A percentile compares a stretch with the other conserved stretches of the same genome.
Conservation (phyloP, 306 rosid species). For the Delonix regia region DNA sequence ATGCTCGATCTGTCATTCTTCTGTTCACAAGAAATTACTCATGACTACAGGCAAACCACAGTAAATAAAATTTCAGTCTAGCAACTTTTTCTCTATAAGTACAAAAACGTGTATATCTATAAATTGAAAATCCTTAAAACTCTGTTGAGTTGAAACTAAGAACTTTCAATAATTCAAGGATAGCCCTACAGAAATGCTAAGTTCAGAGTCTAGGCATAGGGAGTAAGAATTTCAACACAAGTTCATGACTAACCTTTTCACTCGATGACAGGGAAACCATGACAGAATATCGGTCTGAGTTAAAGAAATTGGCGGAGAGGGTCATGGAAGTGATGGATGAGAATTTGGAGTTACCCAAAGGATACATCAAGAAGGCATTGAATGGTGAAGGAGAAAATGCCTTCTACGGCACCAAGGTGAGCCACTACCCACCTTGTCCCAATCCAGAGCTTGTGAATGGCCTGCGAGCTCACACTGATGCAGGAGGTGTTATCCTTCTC, state of each 20-base stretch:
- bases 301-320: conserved; percentile 68
- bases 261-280: conserved; percentile 73
- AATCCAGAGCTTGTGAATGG: conserved; percentile 82
- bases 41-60: neutral
- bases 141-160: neutral
- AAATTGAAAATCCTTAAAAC: too few species aligned
- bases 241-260: conserved; percentile 17
- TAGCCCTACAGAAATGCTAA: conserved; percentile 1
- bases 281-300: conserved; percentile 68
- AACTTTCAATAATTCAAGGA: neutral
- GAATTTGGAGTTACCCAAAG: conserved; percentile 73
- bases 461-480: conserved; percentile 94
- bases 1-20: neutral
- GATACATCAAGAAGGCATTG: conserved; percentile 74
- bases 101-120: neutral
- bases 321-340: conserved; percentile 90
- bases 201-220: conserved; percentile 5
- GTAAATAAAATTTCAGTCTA: neutral
- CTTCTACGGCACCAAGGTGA: conserved; percentile 91
- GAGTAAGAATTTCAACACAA: conserved; percentile 23
- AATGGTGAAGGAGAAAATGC: conserved; percentile 66
- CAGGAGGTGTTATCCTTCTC: conserved; percentile 88
- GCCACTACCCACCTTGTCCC: conserved; percentile 96
- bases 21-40: neutral
- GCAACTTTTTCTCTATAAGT: neutral